Evolutionary conservation across 2,329 filamentous ascomycete species (phyloP).

Genomic region (Trichothecium roseum): DNA sequence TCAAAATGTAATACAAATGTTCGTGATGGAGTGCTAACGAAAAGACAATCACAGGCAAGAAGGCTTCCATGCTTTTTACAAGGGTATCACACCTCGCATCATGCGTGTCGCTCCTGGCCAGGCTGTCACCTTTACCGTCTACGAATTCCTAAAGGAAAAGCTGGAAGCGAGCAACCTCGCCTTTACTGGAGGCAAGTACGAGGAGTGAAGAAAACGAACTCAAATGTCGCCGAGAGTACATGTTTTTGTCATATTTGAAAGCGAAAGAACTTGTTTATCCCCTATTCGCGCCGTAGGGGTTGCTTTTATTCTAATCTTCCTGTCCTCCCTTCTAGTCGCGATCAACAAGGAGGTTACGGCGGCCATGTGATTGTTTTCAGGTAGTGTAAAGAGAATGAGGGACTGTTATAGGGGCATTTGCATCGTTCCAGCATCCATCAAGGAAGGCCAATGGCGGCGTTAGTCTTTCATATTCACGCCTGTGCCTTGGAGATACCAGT

Average conservation of each 20-base stretch:
- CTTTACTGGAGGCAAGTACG: slow-evolving; percentile 52
- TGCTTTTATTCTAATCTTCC: background rate
- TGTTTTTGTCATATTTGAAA: no score
- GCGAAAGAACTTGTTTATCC: background rate
- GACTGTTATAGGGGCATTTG: slow-evolving; percentile 2
- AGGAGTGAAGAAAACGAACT: no score
- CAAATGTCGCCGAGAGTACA: no score
- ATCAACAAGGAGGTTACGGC: no score
- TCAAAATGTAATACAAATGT: no score
- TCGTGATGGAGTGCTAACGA: no score
- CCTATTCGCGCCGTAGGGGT: no score
- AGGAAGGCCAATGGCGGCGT: slow-evolving; percentile 8
- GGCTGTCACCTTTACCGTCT: slow-evolving; percentile 67
- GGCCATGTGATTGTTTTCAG: no score
- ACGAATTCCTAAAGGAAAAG: slow-evolving; percentile 65
- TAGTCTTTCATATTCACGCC: slow-evolving; percentile 14
- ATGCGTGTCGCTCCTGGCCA: slow-evolving; percentile 97
- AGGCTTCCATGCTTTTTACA: slow-evolving; percentile 91
- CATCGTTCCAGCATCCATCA: slow-evolving; percentile 10
- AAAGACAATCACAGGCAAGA: slow-evolving; percentile 54
- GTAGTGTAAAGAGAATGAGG: no score
- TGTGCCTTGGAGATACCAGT: slow-evolving; percentile 18
- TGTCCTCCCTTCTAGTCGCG: no score
- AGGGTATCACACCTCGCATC: slow-evolving; percentile 94
- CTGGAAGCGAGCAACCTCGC: slow-evolving; percentile 56